phyloP scores from a whole-genome alignment of 2,329 filamentous ascomycete genomes.

The Colletotrichum sansevieriae region DNA sequence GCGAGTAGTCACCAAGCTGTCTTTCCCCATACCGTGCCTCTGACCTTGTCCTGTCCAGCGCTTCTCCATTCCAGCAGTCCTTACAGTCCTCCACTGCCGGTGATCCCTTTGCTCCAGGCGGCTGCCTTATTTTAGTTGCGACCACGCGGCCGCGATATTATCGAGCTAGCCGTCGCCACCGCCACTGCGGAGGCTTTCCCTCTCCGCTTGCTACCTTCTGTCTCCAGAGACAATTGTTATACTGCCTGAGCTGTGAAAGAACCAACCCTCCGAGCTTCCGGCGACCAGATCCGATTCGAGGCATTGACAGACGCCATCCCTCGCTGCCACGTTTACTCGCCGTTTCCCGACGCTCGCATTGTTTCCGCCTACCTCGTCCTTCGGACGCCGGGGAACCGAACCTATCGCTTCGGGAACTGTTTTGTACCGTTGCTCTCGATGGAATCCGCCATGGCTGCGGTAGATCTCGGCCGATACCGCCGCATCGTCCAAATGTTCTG shows the following conservation, averaged over 20 bases:
- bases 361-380: no score
- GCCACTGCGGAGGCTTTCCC: neutral
- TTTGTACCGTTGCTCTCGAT: slow-evolving; percentile 38
- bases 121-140: neutral
- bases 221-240: no score
- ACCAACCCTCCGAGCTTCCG: no score
- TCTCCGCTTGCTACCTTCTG: neutral
- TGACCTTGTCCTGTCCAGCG: neutral
- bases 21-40: no score
- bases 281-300: no score
- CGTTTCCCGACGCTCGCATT: no score
- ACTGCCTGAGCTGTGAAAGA: no score
- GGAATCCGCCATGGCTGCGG: slow-evolving; percentile 62
- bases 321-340: no score
- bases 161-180: neutral
- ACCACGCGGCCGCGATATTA: neutral
- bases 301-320: no score
- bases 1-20: no score
- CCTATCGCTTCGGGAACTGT: neutral
- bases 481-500: slow-evolving; percentile 92
- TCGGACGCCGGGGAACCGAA: neutral
- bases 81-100: neutral
- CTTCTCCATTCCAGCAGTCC: neutral
- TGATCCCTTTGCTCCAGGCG: neutral
- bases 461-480: slow-evolving; percentile 81